A percentile compares a stretch with the other conserved stretches of the same genome.
Evolutionary conservation across 164 flowering plant species (phyloP).

Genomic region (Liriodendron chinense): DNA sequence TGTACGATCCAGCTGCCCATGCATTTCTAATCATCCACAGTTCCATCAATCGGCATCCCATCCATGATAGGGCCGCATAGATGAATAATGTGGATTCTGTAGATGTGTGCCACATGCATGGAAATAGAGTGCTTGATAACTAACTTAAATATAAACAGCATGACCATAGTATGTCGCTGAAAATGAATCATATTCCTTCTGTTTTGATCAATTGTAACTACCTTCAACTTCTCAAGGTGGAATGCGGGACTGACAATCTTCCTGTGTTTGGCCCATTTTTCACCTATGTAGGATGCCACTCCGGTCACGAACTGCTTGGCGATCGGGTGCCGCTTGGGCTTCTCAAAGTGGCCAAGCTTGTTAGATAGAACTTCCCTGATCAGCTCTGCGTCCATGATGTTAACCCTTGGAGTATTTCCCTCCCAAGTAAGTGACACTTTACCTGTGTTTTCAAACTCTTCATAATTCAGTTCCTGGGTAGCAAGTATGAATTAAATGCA

Average conservation of each 20-base stretch:
- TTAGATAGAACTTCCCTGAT: slow-evolving; percentile 8
- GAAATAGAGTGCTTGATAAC: no score
- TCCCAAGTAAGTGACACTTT: slow-evolving; percentile 3
- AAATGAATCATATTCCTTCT: no score
- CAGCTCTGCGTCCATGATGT: slow-evolving; percentile 2
- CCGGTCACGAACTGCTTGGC: slow-evolving; percentile 1
- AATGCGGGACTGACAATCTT: slow-evolving; percentile 55
- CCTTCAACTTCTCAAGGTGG: slow-evolving; percentile 52
- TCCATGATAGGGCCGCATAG: no score
- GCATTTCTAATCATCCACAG: background rate
- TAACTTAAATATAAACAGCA: no score
- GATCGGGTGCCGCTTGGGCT: background rate
- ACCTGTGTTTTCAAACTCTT: slow-evolving; percentile 9
- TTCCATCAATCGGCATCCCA: background rate
- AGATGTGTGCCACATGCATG: no score
- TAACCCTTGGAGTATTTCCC: slow-evolving; percentile 3
- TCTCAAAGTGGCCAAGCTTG: slow-evolving; percentile 9
- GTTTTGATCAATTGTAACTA: background rate
- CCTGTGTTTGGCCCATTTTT: slow-evolving; percentile 53
- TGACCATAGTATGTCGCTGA: no score
- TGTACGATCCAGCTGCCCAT: background rate
- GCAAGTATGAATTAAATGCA: no score
- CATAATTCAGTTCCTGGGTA: no score
- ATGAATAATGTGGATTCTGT: no score
- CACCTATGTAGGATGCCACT: slow-evolving; percentile 24